phyloP scores from a whole-genome alignment of 169 alveolate genomes.

The Plasmodium billcollinsi region DNA sequence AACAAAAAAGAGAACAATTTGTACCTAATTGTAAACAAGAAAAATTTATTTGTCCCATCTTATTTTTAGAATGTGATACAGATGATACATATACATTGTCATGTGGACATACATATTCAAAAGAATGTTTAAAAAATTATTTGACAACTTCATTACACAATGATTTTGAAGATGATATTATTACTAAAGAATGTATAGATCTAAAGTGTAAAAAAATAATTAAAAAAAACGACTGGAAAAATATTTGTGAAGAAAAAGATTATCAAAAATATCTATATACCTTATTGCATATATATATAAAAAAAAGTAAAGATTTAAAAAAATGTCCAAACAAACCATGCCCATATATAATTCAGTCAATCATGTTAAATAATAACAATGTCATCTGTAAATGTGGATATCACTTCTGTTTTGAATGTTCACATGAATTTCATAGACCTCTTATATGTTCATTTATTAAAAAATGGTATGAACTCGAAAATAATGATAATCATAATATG shows the following conservation, averaged over 20 bases:
- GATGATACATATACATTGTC: constrained; percentile 33
- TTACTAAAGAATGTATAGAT: constrained; percentile 32
- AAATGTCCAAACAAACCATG: constrained; percentile 38
- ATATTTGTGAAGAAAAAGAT: constrained; percentile 2
- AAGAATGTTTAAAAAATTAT: constrained; percentile 41
- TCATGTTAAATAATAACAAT: constrained; percentile 16
- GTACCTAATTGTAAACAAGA: background rate
- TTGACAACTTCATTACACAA: constrained; percentile 22
- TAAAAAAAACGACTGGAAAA: constrained; percentile 48
- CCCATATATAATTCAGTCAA: constrained; percentile 25
- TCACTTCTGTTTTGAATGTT: constrained; percentile 43
- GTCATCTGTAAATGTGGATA: constrained; percentile 47
- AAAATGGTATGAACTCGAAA: constrained; percentile 29
- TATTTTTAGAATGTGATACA: constrained; percentile 19
- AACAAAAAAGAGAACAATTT: background rate
- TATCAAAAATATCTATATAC: constrained; percentile 14
- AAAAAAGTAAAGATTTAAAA: constrained; percentile 18
- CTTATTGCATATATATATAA: constrained; percentile 22
- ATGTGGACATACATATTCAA: constrained; percentile 64
- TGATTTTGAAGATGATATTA: constrained; percentile 41
- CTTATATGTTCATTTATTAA: constrained; percentile 34
- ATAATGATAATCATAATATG: constrained; percentile 37
- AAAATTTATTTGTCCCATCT: constrained; percentile 34
- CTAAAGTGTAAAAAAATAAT: constrained; percentile 15
- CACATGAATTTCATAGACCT: constrained; percentile 37